Percentiles rank a stretch among this genome's conserved stretches.
phyloP scores from a whole-genome alignment of 2,329 filamentous ascomycete species.

The Aspergillus sp. region DNA sequence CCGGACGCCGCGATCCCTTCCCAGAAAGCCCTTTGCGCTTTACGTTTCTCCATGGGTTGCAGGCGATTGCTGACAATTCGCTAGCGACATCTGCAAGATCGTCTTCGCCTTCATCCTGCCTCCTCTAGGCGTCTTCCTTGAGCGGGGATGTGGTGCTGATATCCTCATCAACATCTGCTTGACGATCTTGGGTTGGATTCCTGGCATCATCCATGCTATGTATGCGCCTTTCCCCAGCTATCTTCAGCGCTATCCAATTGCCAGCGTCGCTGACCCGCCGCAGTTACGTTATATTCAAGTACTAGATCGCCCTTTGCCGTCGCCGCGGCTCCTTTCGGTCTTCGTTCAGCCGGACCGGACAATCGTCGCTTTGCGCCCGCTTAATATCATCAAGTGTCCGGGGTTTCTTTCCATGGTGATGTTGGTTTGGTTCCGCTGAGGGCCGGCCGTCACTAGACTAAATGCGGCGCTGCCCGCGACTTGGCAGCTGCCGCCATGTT shows the following conservation, averaged over 20 bases:
- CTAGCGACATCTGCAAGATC: slow-evolving; percentile 68
- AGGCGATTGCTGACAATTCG: not conserved
- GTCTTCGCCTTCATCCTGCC: slow-evolving; percentile 84
- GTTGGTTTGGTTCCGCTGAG: slow-evolving; percentile 18
- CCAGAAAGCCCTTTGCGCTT: not conserved
- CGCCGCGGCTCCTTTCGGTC: slow-evolving; percentile 4
- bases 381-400: slow-evolving; percentile 1
- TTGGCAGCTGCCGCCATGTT: slow-evolving; percentile 11
- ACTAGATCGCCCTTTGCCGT: slow-evolving; percentile 44
- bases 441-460: slow-evolving; percentile 14
- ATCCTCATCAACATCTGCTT: slow-evolving; percentile 87
- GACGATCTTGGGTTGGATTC: slow-evolving; percentile 67
- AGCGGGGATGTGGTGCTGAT: slow-evolving; percentile 79
- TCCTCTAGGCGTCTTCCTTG: slow-evolving; percentile 86
- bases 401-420: slow-evolving; percentile 1
- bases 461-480: not conserved
- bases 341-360: slow-evolving; percentile 1
- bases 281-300: slow-evolving; percentile 81
- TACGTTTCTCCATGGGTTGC: too few species aligned
- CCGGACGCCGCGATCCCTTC: too few species aligned
- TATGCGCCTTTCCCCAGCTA: slow-evolving; percentile 39
- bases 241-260: not conserved
- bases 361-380: slow-evolving; percentile 3
- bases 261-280: slow-evolving; percentile 6
- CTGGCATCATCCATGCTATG: slow-evolving; percentile 84